Evolutionary conservation across 768 basidiomycete species (phyloP).

Genomic region (Lentinula aciculospora): DNA sequence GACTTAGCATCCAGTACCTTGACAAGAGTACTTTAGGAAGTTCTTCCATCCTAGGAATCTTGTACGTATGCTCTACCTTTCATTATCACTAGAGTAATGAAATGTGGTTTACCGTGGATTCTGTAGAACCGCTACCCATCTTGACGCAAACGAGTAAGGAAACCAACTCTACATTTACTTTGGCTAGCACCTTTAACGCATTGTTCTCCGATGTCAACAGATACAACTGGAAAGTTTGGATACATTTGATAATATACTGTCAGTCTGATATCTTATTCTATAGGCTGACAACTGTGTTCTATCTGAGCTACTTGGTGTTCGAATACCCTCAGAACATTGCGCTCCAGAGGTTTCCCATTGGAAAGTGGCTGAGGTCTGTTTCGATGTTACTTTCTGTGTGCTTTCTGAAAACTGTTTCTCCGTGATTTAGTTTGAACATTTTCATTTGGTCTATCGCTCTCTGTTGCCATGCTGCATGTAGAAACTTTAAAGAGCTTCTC

Average conservation of each 20-base stretch:
- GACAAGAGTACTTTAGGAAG: conserved; percentile 70
- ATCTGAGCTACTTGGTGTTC: conserved; percentile 63
- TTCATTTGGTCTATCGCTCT: conserved; percentile 63
- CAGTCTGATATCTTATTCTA: background rate
- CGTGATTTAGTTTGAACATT: conserved; percentile 49
- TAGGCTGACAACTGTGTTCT: conserved; percentile 75
- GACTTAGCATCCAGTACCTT: conserved; percentile 67
- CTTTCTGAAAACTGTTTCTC: no score
- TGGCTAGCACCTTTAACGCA: background rate
- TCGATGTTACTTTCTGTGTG: background rate
- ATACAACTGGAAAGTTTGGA: conserved; percentile 52
- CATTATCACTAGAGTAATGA: background rate
- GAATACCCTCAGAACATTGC: conserved; percentile 73
- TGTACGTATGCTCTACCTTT: conserved; percentile 27
- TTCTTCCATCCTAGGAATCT: conserved; percentile 65
- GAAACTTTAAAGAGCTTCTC: conserved; percentile 59
- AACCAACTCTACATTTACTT: background rate
- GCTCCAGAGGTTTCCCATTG: conserved; percentile 68
- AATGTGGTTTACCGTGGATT: no score
- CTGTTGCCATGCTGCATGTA: conserved; percentile 63
- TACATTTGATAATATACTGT: background rate
- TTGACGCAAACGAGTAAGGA: conserved; percentile 59
- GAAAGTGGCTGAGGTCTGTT: conserved; percentile 72
- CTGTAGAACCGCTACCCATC: conserved; percentile 49
- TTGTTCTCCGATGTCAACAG: conserved; percentile 21